A percentile compares a stretch with the other conserved stretches of the same genome.
Evolutionary conservation across 805 yeast species (phyloP).

Genomic region (Kluyveromyces wickerhamii): DNA sequence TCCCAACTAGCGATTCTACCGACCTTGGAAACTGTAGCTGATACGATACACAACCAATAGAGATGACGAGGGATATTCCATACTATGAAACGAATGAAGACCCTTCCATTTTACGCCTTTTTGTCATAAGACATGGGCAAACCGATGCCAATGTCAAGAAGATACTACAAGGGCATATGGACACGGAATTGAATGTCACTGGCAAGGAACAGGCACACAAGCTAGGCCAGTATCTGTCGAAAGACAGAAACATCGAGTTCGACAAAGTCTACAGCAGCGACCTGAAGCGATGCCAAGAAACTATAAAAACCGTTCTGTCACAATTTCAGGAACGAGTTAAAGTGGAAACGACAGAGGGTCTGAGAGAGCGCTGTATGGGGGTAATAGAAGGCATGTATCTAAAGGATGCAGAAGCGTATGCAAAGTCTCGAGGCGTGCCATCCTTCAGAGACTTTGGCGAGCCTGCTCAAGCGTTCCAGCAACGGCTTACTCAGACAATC

Average conservation of each 20-base stretch:
- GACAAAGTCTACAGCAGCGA: constrained; percentile 36
- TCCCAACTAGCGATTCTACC: no score
- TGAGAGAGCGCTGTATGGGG: constrained; percentile 77
- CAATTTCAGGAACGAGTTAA: constrained; percentile 11
- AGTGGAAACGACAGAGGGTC: constrained; percentile 15
- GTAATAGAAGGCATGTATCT: constrained; percentile 67
- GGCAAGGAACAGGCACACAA: constrained; percentile 55
- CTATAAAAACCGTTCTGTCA: constrained; percentile 38
- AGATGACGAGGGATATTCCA: constrained; percentile 17
- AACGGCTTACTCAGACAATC: constrained; percentile 44
- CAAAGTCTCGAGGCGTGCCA: constrained; percentile 45
- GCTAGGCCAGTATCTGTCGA: constrained; percentile 37
- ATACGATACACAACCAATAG: no score
- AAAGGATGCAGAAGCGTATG: constrained; percentile 47
- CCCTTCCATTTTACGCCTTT: constrained; percentile 37
- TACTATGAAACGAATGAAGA: constrained; percentile 29
- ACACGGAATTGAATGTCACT: constrained; percentile 52
- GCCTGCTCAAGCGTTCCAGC: constrained; percentile 35
- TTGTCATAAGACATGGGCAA: constrained; percentile 77
- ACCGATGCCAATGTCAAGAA: constrained; percentile 63
- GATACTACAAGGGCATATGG: constrained; percentile 72
- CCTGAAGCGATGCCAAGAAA: constrained; percentile 50
- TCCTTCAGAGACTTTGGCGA: constrained; percentile 64
- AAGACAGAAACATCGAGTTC: constrained; percentile 24
- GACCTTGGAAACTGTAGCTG: no score